These are phyloP conservation scores for Fusarium aywerte DNA, from an alignment of 2,329 filamentous ascomycete genomes.

Conservation along the genomic window DNA sequence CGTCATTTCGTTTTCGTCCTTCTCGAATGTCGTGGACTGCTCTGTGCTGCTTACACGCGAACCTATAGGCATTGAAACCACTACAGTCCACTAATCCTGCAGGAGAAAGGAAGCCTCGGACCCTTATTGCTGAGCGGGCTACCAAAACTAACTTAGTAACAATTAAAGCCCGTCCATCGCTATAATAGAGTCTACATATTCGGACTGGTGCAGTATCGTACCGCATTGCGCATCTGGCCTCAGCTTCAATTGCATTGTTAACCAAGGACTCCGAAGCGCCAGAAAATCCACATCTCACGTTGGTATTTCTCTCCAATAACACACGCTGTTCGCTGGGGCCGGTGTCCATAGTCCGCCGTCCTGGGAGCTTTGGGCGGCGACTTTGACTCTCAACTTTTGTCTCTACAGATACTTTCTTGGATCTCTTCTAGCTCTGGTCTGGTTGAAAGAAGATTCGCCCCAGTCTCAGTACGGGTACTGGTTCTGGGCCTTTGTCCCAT, in stretches of 20 bases:
- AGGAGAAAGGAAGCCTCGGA: conserved; percentile 7
- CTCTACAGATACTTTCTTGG: conserved; percentile 12
- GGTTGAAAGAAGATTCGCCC: conserved; percentile 10
- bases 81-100: conserved; percentile 33
- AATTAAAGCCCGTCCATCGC: conserved; percentile 21
- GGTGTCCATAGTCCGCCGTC: conserved; percentile 22
- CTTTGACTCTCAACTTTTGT: conserved; percentile 4
- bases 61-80: conserved; percentile 18
- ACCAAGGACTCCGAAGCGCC: conserved; percentile 13
- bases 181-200: conserved; percentile 7
- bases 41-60: conserved; percentile 21
- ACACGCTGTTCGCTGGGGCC: conserved; percentile 33
- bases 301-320: conserved; percentile 19
- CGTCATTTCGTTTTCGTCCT: conserved; percentile 15
- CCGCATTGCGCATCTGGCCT: conserved; percentile 1
- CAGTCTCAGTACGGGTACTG: conserved; percentile 26
- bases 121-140: not conserved
- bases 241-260: not conserved
- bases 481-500: conserved; percentile 43
- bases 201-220: not conserved
- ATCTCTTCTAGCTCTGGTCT: conserved; percentile 1
- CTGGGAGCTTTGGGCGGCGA: conserved; percentile 2
- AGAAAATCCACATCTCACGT: conserved; percentile 23
- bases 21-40: conserved; percentile 20
- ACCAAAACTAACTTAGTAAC: conserved; percentile 2